Conservation (phyloP, 371 early-diverging fungal species). For the Mucor velutinosus region DNA sequence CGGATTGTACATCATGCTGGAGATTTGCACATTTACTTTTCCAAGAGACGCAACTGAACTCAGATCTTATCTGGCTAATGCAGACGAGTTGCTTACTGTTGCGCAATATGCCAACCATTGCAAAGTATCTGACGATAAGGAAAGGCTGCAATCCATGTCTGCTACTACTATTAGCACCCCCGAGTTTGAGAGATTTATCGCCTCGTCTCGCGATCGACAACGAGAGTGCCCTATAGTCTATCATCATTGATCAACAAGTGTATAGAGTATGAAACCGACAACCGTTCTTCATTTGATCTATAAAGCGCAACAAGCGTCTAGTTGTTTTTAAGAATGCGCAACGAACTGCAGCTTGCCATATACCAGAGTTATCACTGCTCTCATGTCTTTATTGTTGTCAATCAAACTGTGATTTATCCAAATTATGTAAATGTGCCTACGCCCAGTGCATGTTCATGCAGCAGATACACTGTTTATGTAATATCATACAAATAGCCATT, state of each 20-base stretch:
- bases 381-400: too few relatives aligned
- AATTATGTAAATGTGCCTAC: too few relatives aligned
- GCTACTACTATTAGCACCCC: background rate
- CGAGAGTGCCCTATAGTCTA: background rate
- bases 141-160: background rate
- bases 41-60: conserved; percentile 5
- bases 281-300: too few relatives aligned
- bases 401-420: too few relatives aligned
- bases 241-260: too few relatives aligned
- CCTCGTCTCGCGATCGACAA: background rate
- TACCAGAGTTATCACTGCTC: too few relatives aligned
- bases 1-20: conserved; percentile 9
- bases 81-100: background rate
- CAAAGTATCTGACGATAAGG: background rate
- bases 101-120: background rate
- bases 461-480: background rate
- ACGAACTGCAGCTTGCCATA: too few relatives aligned
- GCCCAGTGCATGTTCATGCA: too few relatives aligned
- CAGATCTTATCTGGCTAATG: background rate
- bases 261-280: too few relatives aligned
- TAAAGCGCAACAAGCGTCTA: too few relatives aligned
- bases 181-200: background rate
- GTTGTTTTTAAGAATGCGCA: too few relatives aligned
- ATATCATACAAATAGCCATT: background rate
- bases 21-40: conserved; percentile 2